Evolutionary conservation across 1,284 basidiomycete genomes (phyloP).

Genomic region (Malassezia furfur): DNA sequence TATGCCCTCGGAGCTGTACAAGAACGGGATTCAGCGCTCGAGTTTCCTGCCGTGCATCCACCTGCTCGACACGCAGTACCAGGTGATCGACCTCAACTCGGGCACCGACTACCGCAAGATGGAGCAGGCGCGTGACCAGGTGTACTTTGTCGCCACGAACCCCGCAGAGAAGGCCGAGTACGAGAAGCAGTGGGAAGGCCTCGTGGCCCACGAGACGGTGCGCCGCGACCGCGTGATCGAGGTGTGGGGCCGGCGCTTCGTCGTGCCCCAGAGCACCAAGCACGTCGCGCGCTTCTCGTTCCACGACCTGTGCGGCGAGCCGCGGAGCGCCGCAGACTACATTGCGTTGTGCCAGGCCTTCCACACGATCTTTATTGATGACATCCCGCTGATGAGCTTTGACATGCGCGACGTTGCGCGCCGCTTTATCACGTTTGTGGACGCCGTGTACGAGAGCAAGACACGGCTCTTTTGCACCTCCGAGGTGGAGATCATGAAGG

Average conservation of each 20-base stretch:
- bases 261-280: slow-evolving; percentile 56
- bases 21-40: slow-evolving; percentile 95
- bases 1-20: slow-evolving; percentile 92
- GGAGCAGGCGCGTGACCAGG: slow-evolving; percentile 60
- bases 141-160: slow-evolving; percentile 75
- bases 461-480: slow-evolving; percentile 33
- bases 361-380: slow-evolving; percentile 73
- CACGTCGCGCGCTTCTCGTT: slow-evolving; percentile 80
- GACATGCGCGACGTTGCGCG: slow-evolving; percentile 75
- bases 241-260: slow-evolving; percentile 78
- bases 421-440: slow-evolving; percentile 94
- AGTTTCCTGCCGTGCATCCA: slow-evolving; percentile 94
- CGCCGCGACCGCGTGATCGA: slow-evolving; percentile 60
- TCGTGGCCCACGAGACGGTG: slow-evolving; percentile 59
- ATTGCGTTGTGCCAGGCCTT: slow-evolving; percentile 83
- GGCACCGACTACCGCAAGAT: slow-evolving; percentile 62
- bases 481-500: slow-evolving; percentile 41
- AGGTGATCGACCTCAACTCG: slow-evolving; percentile 83
- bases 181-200: slow-evolving; percentile 68
- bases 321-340: slow-evolving; percentile 89
- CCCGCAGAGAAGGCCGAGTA: slow-evolving; percentile 62
- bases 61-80: slow-evolving; percentile 73
- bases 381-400: slow-evolving; percentile 76
- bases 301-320: slow-evolving; percentile 74
- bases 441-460: slow-evolving; percentile 56